Conservation (phyloP, 768 basidiomycete genomes). For the Leucogyrophana mollusca region DNA sequence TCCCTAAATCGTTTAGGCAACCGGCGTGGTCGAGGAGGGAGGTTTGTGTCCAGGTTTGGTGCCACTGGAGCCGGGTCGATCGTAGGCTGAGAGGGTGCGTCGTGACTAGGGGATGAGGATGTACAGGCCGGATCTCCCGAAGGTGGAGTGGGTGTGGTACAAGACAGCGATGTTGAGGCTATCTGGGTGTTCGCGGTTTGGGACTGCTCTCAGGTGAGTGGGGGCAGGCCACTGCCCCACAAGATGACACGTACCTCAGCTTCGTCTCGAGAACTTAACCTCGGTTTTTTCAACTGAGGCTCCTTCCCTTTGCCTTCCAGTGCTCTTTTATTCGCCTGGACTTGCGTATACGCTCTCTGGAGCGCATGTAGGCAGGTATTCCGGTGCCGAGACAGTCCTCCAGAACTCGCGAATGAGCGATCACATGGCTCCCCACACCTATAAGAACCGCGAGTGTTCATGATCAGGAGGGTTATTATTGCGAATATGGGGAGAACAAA, state of each 20-base stretch:
- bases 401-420: conserved; percentile 1
- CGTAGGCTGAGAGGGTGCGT: background rate
- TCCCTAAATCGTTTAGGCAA: conserved; percentile 11
- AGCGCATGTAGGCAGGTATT: conserved; percentile 3
- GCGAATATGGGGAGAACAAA: too few species aligned
- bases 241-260: background rate
- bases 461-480: too few species aligned
- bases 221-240: background rate
- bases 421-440: conserved; percentile 3
- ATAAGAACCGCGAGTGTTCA: background rate
- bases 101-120: background rate
- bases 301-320: background rate
- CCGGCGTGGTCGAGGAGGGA: background rate
- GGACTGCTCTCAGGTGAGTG: too few species aligned
- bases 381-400: conserved; percentile 3
- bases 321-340: background rate
- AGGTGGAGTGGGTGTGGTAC: background rate
- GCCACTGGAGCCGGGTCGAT: background rate
- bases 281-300: too few species aligned
- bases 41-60: background rate
- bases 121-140: too few species aligned
- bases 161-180: too few species aligned
- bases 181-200: too few species aligned
- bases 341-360: background rate
- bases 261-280: background rate